These are phyloP conservation scores for Pichia manshurica DNA, from an alignment of 805 yeast species.

Conservation along the genomic window DNA sequence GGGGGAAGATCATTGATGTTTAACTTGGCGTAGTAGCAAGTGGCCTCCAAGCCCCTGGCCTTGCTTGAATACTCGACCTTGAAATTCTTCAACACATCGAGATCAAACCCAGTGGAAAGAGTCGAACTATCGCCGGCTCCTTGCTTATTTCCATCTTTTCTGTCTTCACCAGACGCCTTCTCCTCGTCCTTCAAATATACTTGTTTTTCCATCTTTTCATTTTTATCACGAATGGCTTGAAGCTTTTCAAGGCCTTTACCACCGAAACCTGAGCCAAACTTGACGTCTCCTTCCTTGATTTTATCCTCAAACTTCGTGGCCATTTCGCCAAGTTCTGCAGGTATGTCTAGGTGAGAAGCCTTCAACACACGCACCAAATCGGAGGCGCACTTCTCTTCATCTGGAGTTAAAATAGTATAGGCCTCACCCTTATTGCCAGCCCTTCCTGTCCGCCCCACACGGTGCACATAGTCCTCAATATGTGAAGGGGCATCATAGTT, in stretches of 20 bases:
- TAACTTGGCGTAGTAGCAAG: background rate
- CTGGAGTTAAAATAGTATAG: conserved; percentile 62
- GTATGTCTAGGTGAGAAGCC: conserved; percentile 47
- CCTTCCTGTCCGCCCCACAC: conserved; percentile 94
- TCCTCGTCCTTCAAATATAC: conserved; percentile 40
- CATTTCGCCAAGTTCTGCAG: conserved; percentile 43
- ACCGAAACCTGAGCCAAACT: conserved; percentile 75
- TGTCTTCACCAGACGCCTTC: conserved; percentile 13
- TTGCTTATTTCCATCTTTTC: conserved; percentile 18
- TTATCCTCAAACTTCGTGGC: conserved; percentile 53
- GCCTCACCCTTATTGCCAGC: conserved; percentile 73
- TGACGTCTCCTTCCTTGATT: conserved; percentile 58
- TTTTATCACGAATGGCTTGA: conserved; percentile 53
- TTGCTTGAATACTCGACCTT: conserved; percentile 39
- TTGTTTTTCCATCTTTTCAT: conserved; percentile 44
- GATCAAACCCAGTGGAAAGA: conserved; percentile 16
- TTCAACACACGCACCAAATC: conserved; percentile 68
- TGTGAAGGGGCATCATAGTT: conserved; percentile 81
- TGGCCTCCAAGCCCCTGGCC: conserved; percentile 18
- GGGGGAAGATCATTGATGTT: conserved; percentile 82
- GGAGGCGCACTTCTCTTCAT: conserved; percentile 57
- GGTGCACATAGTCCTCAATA: conserved; percentile 91
- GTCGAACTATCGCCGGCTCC: conserved; percentile 25
- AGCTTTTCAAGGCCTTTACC: conserved; percentile 85
- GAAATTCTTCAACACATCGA: conserved; percentile 35